phyloP scores from a whole-genome alignment of 768 basidiomycete genomes.

The Termitomyces heimii region DNA sequence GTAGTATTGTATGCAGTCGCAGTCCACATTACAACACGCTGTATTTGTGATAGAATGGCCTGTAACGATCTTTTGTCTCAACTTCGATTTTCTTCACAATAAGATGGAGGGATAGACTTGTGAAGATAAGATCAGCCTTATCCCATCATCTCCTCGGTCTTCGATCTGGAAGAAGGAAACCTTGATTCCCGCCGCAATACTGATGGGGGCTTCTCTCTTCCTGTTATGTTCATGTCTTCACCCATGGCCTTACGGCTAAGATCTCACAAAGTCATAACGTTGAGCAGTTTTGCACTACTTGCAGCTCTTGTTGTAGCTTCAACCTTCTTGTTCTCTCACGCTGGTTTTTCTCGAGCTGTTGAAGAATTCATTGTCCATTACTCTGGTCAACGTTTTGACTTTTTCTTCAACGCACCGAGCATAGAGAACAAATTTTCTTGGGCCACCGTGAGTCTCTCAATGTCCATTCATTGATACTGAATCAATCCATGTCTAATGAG shows the following conservation, averaged over 20 bases:
- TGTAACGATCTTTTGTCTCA: too few relatives aligned
- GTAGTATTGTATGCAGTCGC: too few relatives aligned
- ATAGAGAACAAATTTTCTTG: conserved; percentile 1
- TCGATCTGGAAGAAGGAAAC: not conserved
- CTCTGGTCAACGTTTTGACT: not conserved
- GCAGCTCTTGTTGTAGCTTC: not conserved
- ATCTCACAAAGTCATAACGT: not conserved
- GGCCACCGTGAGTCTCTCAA: not conserved
- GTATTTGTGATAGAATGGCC: too few relatives aligned
- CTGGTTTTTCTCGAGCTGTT: not conserved
- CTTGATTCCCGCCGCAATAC: not conserved
- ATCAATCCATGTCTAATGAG: not conserved
- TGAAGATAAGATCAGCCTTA: too few relatives aligned
- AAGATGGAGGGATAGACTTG: too few relatives aligned
- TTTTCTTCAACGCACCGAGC: not conserved
- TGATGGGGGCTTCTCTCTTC: not conserved
- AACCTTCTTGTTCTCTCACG: not conserved
- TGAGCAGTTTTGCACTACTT: not conserved
- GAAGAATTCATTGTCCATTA: not conserved
- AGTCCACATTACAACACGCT: too few relatives aligned
- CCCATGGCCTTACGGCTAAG: not conserved
- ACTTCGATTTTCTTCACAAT: too few relatives aligned
- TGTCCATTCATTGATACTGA: not conserved
- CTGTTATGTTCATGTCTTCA: not conserved
- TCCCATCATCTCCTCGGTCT: not conserved